Evolutionary conservation across 2,329 filamentous ascomycete species (phyloP), one percentile per base, ranked within the genome.

Genomic region (Penicillium nordicum): DNA sequence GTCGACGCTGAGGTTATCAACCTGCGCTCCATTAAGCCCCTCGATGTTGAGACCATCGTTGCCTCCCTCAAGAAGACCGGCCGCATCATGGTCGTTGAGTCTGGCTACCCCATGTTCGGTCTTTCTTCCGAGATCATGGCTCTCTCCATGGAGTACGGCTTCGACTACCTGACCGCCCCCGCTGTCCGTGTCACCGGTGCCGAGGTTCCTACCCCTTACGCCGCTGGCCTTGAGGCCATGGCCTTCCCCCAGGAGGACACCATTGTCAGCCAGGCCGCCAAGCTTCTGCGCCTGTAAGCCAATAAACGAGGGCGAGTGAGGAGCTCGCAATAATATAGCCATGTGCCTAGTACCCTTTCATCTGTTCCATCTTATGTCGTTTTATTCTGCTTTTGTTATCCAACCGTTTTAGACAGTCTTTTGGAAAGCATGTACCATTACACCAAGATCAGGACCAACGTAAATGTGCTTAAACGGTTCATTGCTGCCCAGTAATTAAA

Each of bases 21-120:
- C 83, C 87, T 99, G 72, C 92, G 94, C 70, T 97, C 92, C 66
- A 81, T 99, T 80, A 99, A 97, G 84, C 94, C 94, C 42, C 84
- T 99, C 65, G 94, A 99, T 71, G 84, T 99, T 58, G 92, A 97
- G 78, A 84, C 91, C 65, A 97, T 99, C 70, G 83, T 97, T 77
- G 92, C 95, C 77, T 97, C 92, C 12, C 88, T 99, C 74, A 97
- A 99, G 89, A 99, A 99, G 88, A 99, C 94, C 18, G 88, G 90
- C 75, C 89, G 88, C 71, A 85, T 99, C 61, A 84, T 99, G 76
- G 87, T 86, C 41, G 91, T 99, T 67, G 93, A 97, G 80, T 97
- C 92, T 55, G 94, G 93, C 63, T 99, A 92, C 85, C 94, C 94
- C 62, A 90, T 90, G 70, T 99, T 92, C 73, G 94, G 94, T 74